Percentiles rank a stretch among this genome's conserved stretches.
phyloP scores from a whole-genome alignment of 1,284 basidiomycete species.

The Ganoderma lucidum region DNA sequence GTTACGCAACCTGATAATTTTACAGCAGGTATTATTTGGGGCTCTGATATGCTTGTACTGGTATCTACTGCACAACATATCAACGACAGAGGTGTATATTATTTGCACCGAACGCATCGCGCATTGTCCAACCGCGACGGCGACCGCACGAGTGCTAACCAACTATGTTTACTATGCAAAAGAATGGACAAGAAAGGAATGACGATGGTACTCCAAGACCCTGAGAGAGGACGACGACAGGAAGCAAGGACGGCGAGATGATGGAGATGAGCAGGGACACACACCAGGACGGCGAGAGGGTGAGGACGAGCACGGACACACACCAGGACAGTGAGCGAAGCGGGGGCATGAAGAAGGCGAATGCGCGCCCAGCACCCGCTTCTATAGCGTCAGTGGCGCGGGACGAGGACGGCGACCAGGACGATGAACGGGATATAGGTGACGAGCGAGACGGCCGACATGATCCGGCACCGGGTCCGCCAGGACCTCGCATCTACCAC shows the following conservation, averaged over 20 bases:
- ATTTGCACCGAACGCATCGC: slow-evolving; percentile 21
- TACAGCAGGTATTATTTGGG: slow-evolving; percentile 27
- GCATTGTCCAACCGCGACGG: slow-evolving; percentile 25
- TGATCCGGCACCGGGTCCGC: slow-evolving; percentile 76
- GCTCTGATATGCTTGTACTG: slow-evolving; percentile 28
- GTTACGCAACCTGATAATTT: not conserved
- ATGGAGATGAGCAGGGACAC: not conserved
- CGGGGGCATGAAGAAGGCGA: not conserved
- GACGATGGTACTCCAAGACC: slow-evolving; percentile 24
- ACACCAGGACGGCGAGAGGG: not conserved
- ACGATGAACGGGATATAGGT: slow-evolving; percentile 84
- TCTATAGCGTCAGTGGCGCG: slow-evolving; percentile 30
- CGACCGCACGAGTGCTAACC: slow-evolving; percentile 15
- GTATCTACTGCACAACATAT: slow-evolving; percentile 36
- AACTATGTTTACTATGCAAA: slow-evolving; percentile 28
- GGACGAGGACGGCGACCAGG: slow-evolving; percentile 71
- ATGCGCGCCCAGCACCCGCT: slow-evolving; percentile 9
- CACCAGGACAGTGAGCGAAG: slow-evolving; percentile 13
- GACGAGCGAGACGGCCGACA: slow-evolving; percentile 68
- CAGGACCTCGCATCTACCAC: slow-evolving; percentile 70
- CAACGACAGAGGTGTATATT: slow-evolving; percentile 23
- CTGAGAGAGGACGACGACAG: slow-evolving; percentile 6
- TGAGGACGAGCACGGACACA: slow-evolving; percentile 6
- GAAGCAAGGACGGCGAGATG: too few species aligned
- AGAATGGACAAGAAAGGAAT: slow-evolving; percentile 33